phyloP scores from a whole-genome alignment of 495 filamentous ascomycete genomes.

The Penicillium psychrofluorescens region DNA sequence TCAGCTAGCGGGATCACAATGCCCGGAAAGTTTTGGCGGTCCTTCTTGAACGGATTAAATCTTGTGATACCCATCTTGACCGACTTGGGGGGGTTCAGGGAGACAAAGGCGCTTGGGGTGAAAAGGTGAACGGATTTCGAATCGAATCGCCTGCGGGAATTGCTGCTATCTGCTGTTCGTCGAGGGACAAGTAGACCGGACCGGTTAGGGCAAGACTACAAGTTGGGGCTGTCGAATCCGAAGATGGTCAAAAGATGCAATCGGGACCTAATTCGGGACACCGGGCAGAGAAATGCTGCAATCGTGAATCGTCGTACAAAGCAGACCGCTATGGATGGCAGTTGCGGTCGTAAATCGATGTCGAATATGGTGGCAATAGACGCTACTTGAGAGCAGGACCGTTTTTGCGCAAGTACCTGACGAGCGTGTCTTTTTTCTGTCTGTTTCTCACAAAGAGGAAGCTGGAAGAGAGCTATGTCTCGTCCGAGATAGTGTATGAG shows the following conservation, averaged over 20 bases:
- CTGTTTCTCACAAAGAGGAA: not conserved
- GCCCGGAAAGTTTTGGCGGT: conserved; percentile 39
- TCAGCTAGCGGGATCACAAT: conserved; percentile 47
- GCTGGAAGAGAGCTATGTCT: conserved; percentile 11
- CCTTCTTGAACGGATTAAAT: conserved; percentile 46
- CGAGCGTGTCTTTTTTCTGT: no score
- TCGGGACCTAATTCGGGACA: not conserved
- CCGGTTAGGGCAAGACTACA: not conserved
- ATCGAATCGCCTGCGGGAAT: not conserved
- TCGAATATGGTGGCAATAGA: not conserved
- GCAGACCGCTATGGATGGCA: not conserved
- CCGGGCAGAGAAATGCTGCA: conserved; percentile 1
- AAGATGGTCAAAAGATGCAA: not conserved
- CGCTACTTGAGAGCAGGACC: conserved; percentile 6
- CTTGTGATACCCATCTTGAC: conserved; percentile 20
- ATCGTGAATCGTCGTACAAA: not conserved
- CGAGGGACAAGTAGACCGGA: not conserved
- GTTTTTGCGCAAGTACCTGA: not conserved
- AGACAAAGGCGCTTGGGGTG: not conserved
- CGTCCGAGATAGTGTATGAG: no score
- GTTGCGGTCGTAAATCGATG: not conserved
- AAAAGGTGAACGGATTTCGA: not conserved
- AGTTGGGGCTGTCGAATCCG: not conserved
- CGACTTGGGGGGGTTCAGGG: conserved; percentile 1
- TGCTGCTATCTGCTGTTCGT: conserved; percentile 7